Percentiles rank a stretch among this genome's conserved stretches.
Conservation (phyloP, 2,329 filamentous ascomycete species). For the Venturia aucupariae region DNA sequence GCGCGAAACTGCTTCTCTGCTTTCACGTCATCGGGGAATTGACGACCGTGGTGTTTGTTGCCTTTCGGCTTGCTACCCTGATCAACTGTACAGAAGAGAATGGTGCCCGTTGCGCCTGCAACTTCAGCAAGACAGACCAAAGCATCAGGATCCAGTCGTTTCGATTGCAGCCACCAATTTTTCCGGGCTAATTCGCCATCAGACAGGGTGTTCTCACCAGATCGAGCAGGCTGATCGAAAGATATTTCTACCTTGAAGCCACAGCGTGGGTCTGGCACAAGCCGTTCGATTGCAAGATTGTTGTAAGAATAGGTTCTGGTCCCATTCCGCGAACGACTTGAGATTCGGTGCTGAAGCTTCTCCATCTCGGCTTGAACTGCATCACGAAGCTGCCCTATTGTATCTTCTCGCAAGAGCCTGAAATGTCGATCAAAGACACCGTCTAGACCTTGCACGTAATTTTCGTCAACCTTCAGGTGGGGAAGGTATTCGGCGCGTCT, state of each 20-base stretch:
- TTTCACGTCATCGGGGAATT: not conserved
- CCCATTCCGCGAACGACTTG: not conserved
- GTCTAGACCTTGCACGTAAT: slow-evolving; percentile 22
- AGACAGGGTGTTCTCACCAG: not conserved
- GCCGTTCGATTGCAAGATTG: not conserved
- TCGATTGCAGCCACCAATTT: slow-evolving; percentile 1
- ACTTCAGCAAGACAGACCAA: slow-evolving; percentile 5
- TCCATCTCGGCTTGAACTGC: slow-evolving; percentile 17
- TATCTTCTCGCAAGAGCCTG: slow-evolving; percentile 26
- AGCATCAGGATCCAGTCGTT: slow-evolving; percentile 9
- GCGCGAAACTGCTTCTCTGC: not conserved
- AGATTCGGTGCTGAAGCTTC: not conserved
- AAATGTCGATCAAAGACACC: slow-evolving; percentile 28
- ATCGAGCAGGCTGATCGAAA: slow-evolving; percentile 5
- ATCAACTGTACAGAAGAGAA: slow-evolving; percentile 1
- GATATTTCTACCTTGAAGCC: slow-evolving; percentile 1
- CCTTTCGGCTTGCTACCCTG: not conserved
- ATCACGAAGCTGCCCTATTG: slow-evolving; percentile 24
- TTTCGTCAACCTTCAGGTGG: slow-evolving; percentile 22
- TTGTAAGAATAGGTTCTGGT: slow-evolving; percentile 11
- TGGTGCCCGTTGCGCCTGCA: not conserved
- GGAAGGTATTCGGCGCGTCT: slow-evolving; percentile 30
- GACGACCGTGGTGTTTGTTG: not conserved
- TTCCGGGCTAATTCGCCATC: not conserved
- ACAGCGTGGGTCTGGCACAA: not conserved